Evolutionary conservation across 495 filamentous ascomycete species (phyloP), one percentile per base, ranked within the genome.

Genomic region (Tuber calosporum): DNA sequence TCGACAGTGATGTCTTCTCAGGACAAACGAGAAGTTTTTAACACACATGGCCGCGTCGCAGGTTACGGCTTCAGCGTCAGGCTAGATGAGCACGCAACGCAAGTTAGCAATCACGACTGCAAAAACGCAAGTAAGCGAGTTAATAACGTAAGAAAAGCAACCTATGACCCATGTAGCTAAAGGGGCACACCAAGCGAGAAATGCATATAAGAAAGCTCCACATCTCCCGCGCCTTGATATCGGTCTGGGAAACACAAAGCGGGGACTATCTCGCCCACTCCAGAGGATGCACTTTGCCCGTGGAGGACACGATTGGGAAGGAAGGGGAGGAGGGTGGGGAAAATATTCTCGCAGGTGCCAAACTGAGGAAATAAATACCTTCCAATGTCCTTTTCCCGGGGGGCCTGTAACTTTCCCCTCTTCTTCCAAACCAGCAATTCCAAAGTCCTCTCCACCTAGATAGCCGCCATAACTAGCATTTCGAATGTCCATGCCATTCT

Each of bases 1-100:
- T 71, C 90, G 88, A 80, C 90, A 93, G 81, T 93, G 90, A 82
- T 93, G 90, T 42, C 90, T 89, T 38, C 90, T 88, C 69, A 87
- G 83, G 79, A 89, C 90, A 76, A 92, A 84, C 30, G 87, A 85
- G 74, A 93, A 93, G 36, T 84, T 85, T 67, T 86, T 88, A 43
- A 86, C 84, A 82, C 90, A 93, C 72, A 85, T 84, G 5, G 88
- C 85, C 30, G 87, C 86, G 79, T 88, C 87, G 80, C 90, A 93
- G 72, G 84, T 86, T 69, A 84, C 78, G 71, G 89, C 86, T 67
- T 87, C 86, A 58, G 85, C 83, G 79, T 92, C 90, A 68, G 87
- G 88, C 88, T 90, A 81, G 53, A 74, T 48, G 70, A 79, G 72
- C 73, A 80, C 79, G 69, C 79, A 77, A 81, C 30, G 58, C 73